Base-by-base conservation (phyloP, 805 yeast species). In the Kurtzmaniella fragi region DNA sequence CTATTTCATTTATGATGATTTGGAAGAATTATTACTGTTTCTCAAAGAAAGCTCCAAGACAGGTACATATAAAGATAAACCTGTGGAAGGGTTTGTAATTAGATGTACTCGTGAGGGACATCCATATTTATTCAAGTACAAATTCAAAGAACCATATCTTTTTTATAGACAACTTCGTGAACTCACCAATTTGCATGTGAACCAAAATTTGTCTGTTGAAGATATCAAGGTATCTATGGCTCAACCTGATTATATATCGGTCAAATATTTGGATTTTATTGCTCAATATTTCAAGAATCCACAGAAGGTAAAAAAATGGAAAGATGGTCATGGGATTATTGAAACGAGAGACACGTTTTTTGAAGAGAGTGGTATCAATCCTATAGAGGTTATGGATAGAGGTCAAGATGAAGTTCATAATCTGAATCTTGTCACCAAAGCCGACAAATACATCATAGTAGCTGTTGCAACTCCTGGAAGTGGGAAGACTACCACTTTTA, bases 401-500 rank as follows among this genome's bases (percentile, higher is more conserved):
- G 59, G 53, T 28, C 47, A 17, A 44, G 56, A 41, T 49, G 42
- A 30, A 34, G 35, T 42, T 35, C 43, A 38, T 32, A 35, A 44
- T 31, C 7, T 44, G 28, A 31, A 37, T n/a, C 34, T 42, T 31
- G 35, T 43, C 31, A 27, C 36, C 36, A 34, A 51, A 31, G 44
- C 44, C 30, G 66, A 61, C 20, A 81, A 80, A 47, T 83, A 77
- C 53, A 73, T 86, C 0, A 52, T 93, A 2, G 75, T 88, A 1
- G 91, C 98, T 0, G 78, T 90, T 3, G 89, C 97, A 0, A 88
- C 95, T 0, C 76, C 91, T 38, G 98, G 98, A 0, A 87, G 96
- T 59, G 99, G 99, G 6, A 93, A 93, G 55, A 89, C 97, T 0
- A 88, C 97, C 0, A 75, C 85, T 0, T 77, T 85, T 5, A 55